Conservation (phyloP, 495 filamentous ascomycete species). For the Aspergillus asperescens region DNA sequence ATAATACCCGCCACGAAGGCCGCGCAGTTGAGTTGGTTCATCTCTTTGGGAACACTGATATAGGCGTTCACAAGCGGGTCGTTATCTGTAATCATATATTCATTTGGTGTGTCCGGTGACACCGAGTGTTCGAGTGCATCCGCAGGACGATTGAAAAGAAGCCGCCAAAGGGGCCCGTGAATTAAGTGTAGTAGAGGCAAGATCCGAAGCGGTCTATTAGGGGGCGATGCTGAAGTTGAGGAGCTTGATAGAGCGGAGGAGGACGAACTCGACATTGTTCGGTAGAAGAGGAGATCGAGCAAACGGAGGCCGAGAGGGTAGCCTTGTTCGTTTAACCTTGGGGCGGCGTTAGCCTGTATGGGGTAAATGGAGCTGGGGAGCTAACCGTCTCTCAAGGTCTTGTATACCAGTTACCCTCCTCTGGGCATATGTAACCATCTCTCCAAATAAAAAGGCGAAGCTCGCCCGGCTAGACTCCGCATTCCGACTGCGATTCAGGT, state of each 20-base stretch:
- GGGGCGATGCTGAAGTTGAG: conserved; percentile 59
- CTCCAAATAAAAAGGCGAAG: conserved; percentile 92
- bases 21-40: conserved; percentile 93
- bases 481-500: conserved; percentile 80
- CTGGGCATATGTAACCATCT: conserved; percentile 97
- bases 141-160: conserved; percentile 84
- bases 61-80: conserved; percentile 93
- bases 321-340: conserved; percentile 91
- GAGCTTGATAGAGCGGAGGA: conserved; percentile 79
- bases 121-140: conserved; percentile 86
- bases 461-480: conserved; percentile 84
- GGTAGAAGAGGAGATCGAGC: conserved; percentile 86
- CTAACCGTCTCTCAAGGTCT: conserved; percentile 85
- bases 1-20: conserved; percentile 93
- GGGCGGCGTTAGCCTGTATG: not conserved
- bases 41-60: conserved; percentile 86
- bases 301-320: conserved; percentile 92
- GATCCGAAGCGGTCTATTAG: conserved; percentile 78
- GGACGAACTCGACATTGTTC: conserved; percentile 51
- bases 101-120: conserved; percentile 72
- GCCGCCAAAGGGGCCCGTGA: conserved; percentile 80
- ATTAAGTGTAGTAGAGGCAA: conserved; percentile 92
- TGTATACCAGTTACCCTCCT: conserved; percentile 83
- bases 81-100: conserved; percentile 98
- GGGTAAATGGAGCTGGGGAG: not conserved